A percentile compares a stretch with the other conserved stretches of the same genome.
Conservation (phyloP, 768 basidiomycete species). For the Leccinum pellstonianum region DNA sequence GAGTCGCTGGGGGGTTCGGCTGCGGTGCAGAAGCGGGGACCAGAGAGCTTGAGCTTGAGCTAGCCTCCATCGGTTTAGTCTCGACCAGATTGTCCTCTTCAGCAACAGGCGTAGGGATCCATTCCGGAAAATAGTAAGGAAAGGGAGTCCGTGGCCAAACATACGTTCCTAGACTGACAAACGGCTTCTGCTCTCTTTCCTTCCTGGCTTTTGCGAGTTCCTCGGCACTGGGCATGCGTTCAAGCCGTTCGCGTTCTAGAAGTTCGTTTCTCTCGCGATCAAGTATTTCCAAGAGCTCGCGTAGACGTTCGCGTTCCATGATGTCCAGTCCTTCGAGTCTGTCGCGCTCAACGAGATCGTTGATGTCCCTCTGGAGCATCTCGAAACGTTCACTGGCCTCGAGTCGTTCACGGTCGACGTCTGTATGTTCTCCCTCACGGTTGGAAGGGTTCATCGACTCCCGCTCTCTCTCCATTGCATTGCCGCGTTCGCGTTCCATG, state of each 20-base stretch:
- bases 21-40: conserved; percentile 10
- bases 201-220: conserved; percentile 33
- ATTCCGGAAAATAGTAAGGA: conserved; percentile 36
- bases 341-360: conserved; percentile 31
- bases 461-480: conserved; percentile 16
- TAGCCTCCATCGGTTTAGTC: conserved; percentile 19
- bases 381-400: conserved; percentile 29
- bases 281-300: conserved; percentile 29
- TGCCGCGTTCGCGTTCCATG: conserved; percentile 21
- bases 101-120: conserved; percentile 28
- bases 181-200: conserved; percentile 30
- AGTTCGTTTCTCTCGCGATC: conserved; percentile 32
- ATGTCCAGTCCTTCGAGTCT: conserved; percentile 29
- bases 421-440: conserved; percentile 24
- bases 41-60: conserved; percentile 34
- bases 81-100: conserved; percentile 27
- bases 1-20: conserved; percentile 8
- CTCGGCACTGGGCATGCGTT: conserved; percentile 34
- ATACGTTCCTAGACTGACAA: conserved; percentile 30
- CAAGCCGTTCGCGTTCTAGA: conserved; percentile 32
- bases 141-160: conserved; percentile 34
- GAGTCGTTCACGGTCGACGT: conserved; percentile 28
- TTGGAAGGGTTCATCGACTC: conserved; percentile 14
- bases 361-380: conserved; percentile 34
- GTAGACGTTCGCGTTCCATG: conserved; percentile 32